A percentile compares a stretch with the other conserved stretches of the same genome.
Evolutionary conservation across 2,329 filamentous ascomycete genomes (phyloP).

Genomic region (Aureobasidium sp.): DNA sequence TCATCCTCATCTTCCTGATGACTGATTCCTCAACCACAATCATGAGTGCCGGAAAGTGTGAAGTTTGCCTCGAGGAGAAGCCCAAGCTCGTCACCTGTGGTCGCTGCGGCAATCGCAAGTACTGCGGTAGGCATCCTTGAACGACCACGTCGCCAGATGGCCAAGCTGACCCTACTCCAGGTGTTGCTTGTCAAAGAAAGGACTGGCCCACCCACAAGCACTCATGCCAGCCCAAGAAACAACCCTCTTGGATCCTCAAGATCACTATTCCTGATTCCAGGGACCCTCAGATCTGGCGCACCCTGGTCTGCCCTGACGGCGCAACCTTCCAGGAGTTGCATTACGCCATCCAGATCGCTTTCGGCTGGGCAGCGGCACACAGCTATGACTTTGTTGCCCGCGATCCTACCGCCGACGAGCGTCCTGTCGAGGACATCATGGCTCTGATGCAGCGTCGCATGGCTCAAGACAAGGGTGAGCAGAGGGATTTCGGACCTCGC

Average conservation of each 20-base stretch:
- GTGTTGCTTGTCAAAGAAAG: constrained; percentile 13
- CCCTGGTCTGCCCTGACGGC: constrained; percentile 19
- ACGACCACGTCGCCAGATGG: not conserved
- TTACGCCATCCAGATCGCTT: constrained; percentile 21
- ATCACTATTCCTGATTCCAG: constrained; percentile 16
- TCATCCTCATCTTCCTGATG: not conserved
- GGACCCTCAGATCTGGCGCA: constrained; percentile 20
- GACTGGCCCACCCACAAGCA: constrained; percentile 16
- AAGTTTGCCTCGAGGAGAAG: constrained; percentile 6
- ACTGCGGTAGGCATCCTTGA: not conserved
- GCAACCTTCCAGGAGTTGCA: constrained; percentile 21
- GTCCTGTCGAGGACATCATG: not conserved
- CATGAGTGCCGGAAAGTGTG: constrained; percentile 3
- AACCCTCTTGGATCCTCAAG: constrained; percentile 18
- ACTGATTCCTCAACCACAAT: not conserved
- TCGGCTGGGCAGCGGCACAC: constrained; percentile 21
- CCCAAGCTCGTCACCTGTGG: constrained; percentile 2
- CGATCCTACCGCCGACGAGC: constrained; percentile 1
- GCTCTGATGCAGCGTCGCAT: not conserved
- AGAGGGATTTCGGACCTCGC: not conserved
- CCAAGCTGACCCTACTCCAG: not conserved
- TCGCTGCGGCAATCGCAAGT: constrained; percentile 1
- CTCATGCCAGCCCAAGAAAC: constrained; percentile 19
- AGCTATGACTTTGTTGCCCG: constrained; percentile 19
- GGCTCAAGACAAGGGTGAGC: not conserved